Evolutionary conservation across 441 rosid genomes (phyloP).

Genomic region (Eruca vesicaria): DNA sequence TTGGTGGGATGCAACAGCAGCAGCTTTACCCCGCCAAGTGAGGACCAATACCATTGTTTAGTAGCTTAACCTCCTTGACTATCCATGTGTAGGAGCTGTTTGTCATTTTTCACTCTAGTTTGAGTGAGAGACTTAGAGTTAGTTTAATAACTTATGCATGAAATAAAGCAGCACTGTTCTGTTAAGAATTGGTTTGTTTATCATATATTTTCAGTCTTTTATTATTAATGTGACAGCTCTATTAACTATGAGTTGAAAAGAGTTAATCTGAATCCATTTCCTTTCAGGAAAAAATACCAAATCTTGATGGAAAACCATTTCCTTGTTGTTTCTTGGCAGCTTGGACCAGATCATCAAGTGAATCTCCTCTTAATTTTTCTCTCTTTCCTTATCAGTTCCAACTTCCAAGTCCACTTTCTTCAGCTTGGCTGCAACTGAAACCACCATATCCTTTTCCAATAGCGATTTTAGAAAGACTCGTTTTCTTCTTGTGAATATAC

Average conservation of each 20-base stretch:
- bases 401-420: no score
- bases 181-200: not conserved
- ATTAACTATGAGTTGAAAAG: not conserved
- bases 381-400: no score
- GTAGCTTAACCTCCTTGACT: no score
- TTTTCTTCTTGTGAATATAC: conserved; percentile 53
- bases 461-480: conserved; percentile 33
- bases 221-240: conserved; percentile 3
- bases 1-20: no score
- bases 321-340: conserved; percentile 56
- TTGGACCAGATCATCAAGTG: no score
- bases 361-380: no score
- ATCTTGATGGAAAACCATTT: conserved; percentile 10
- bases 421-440: no score
- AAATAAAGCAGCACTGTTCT: not conserved
- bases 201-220: not conserved
- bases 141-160: not conserved
- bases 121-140: not conserved
- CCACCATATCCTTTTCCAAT: conserved; percentile 18
- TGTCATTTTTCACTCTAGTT: not conserved
- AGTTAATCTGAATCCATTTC: conserved; percentile 19
- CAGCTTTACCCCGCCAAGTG: no score
- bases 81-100: not conserved
- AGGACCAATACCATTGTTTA: no score
- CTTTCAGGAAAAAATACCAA: conserved; percentile 22